Conservation (phyloP, 441 rosid genomes). For the California macrophylla region DNA sequence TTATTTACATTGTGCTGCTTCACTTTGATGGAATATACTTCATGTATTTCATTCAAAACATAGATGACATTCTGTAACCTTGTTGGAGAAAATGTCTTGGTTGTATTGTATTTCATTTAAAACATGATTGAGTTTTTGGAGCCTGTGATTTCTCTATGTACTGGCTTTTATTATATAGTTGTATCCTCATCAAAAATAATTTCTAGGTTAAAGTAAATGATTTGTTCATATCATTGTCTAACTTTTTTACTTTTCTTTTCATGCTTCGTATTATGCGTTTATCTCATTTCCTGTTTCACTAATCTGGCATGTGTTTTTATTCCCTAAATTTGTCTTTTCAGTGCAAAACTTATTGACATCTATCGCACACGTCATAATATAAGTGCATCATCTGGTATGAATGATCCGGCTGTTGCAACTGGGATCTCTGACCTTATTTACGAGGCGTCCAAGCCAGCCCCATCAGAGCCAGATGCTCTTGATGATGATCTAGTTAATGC, state of each 20-base stretch:
- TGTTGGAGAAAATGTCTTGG: background rate
- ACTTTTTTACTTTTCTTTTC: background rate
- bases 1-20: background rate
- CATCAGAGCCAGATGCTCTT: constrained; percentile 58
- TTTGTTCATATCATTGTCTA: background rate
- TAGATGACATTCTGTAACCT: too few species aligned
- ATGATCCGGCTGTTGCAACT: constrained; percentile 87
- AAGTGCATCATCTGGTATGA: constrained; percentile 71
- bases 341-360: constrained; percentile 81
- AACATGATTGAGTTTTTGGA: background rate
- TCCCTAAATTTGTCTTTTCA: constrained; percentile 26
- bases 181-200: background rate
- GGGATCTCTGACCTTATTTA: constrained; percentile 92
- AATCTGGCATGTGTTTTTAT: background rate
- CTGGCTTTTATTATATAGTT: background rate
- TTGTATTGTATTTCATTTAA: background rate
- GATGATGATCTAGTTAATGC: constrained; percentile 98
- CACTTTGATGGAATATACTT: background rate
- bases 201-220: background rate
- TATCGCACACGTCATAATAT: constrained; percentile 91
- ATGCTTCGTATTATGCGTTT: constrained; percentile 1
- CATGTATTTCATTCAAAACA: background rate
- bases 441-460: constrained; percentile 63
- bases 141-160: background rate
- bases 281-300: background rate